These are phyloP conservation scores for Boletus bicolor DNA, from an alignment of 768 basidiomycete species.

Conservation along the genomic window DNA sequence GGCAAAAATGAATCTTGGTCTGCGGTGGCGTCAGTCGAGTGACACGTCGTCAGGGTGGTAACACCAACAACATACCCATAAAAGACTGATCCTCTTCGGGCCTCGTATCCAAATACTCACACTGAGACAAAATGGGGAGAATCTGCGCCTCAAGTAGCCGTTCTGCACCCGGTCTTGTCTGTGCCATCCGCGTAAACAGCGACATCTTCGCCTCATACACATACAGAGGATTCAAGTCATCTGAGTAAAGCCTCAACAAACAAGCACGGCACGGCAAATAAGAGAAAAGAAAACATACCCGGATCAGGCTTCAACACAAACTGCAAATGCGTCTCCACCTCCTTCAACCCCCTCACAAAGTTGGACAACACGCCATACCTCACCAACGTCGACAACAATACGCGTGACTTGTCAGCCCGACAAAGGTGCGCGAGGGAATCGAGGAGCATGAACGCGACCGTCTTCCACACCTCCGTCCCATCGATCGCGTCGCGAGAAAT, in stretches of 20 bases:
- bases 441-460: slow-evolving; percentile 87
- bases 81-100: slow-evolving; percentile 82
- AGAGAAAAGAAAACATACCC: slow-evolving; percentile 46
- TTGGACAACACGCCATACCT: slow-evolving; percentile 76
- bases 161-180: slow-evolving; percentile 82
- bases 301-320: slow-evolving; percentile 85
- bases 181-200: slow-evolving; percentile 78
- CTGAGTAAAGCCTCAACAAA: slow-evolving; percentile 37
- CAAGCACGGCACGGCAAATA: neutral
- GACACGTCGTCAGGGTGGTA: neutral
- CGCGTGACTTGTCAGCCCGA: slow-evolving; percentile 63
- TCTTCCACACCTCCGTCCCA: slow-evolving; percentile 96
- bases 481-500: slow-evolving; percentile 91
- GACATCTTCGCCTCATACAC: slow-evolving; percentile 96
- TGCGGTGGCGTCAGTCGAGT: slow-evolving; percentile 27
- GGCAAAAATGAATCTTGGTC: slow-evolving; percentile 87
- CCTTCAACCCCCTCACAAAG: slow-evolving; percentile 82
- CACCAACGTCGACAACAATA: slow-evolving; percentile 54
- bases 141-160: slow-evolving; percentile 75
- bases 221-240: slow-evolving; percentile 86
- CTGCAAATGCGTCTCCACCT: slow-evolving; percentile 71
- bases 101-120: slow-evolving; percentile 82
- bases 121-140: slow-evolving; percentile 70
- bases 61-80: slow-evolving; percentile 51
- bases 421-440: slow-evolving; percentile 78